These are phyloP conservation scores for Didymella pomorum DNA, from an alignment of 2,329 filamentous ascomycete genomes.

Conservation along the genomic window DNA sequence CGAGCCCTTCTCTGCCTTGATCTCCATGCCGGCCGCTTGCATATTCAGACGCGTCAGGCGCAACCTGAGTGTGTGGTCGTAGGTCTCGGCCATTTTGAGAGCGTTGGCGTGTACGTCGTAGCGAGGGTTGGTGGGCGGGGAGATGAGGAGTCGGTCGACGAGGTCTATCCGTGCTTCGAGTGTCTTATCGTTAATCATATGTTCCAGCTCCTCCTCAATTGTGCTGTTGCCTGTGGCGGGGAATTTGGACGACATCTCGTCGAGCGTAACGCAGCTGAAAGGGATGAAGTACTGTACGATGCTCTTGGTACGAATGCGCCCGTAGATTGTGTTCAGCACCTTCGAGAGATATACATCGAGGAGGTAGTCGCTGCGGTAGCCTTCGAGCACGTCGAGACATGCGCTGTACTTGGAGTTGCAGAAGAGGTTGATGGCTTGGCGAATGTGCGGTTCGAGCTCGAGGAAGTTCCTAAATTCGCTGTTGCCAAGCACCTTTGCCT, in stretches of 20 bases:
- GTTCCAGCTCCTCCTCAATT: constrained; percentile 77
- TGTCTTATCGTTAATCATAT: constrained; percentile 76
- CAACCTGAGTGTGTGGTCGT: constrained; percentile 77
- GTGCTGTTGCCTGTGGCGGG: constrained; percentile 57
- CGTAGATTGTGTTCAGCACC: constrained; percentile 75
- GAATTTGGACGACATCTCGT: constrained; percentile 81
- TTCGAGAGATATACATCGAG: constrained; percentile 85
- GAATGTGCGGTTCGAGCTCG: constrained; percentile 91
- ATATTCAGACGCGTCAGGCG: constrained; percentile 81
- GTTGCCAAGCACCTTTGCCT: constrained; percentile 80
- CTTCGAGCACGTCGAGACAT: constrained; percentile 83
- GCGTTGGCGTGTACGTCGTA: constrained; percentile 74
- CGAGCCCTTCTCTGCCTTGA: constrained; percentile 51
- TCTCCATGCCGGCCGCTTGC: constrained; percentile 76
- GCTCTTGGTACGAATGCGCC: constrained; percentile 82
- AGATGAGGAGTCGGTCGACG: constrained; percentile 79
- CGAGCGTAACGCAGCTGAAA: constrained; percentile 85
- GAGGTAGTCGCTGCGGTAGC: constrained; percentile 84
- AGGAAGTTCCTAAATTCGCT: constrained; percentile 87
- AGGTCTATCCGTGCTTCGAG: constrained; percentile 85
- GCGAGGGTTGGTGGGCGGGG: constrained; percentile 72
- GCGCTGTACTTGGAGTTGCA: constrained; percentile 87
- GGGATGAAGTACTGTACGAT: constrained; percentile 93
- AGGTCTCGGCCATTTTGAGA: constrained; percentile 72
- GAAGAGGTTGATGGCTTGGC: constrained; percentile 88